A percentile compares a stretch with the other conserved stretches of the same genome.
These are phyloP conservation scores for Eucalyptus tenuipes DNA, from an alignment of 345 rosid species.

Conservation along the genomic window DNA sequence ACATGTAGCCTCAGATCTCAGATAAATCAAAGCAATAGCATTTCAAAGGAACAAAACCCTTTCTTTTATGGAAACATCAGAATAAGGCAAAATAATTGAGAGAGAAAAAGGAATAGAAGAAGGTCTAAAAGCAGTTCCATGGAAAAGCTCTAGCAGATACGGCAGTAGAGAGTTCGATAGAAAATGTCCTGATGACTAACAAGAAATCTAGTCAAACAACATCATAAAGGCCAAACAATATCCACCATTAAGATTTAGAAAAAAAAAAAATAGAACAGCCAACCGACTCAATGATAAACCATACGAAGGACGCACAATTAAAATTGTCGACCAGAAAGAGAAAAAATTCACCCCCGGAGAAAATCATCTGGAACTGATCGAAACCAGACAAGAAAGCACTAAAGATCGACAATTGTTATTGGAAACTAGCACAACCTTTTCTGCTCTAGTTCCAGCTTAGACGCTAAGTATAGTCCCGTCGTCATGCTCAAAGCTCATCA, in stretches of 20 bases:
- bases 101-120: not conserved
- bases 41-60: not conserved
- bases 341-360: not conserved
- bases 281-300: not conserved
- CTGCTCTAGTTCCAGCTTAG: constrained; percentile 10
- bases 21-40: not conserved
- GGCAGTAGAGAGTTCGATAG: not conserved
- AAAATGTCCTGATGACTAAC: not conserved
- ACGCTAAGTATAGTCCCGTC: constrained; percentile 33
- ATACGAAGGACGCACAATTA: not conserved
- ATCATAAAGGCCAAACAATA: not conserved
- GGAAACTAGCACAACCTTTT: constrained; percentile 34
- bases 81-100: not conserved
- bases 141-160: not conserved
- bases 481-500: not conserved
- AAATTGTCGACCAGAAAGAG: not conserved
- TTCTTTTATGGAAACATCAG: not conserved
- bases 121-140: not conserved
- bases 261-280: not conserved
- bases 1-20: constrained; percentile 35
- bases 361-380: constrained; percentile 6
- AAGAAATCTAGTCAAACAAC: not conserved
- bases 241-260: not conserved
- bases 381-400: constrained; percentile 33
- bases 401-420: constrained; percentile 12